These are phyloP conservation scores for Populus hybrid DNA, from an alignment of 441 rosid genomes.

Conservation along the genomic window DNA sequence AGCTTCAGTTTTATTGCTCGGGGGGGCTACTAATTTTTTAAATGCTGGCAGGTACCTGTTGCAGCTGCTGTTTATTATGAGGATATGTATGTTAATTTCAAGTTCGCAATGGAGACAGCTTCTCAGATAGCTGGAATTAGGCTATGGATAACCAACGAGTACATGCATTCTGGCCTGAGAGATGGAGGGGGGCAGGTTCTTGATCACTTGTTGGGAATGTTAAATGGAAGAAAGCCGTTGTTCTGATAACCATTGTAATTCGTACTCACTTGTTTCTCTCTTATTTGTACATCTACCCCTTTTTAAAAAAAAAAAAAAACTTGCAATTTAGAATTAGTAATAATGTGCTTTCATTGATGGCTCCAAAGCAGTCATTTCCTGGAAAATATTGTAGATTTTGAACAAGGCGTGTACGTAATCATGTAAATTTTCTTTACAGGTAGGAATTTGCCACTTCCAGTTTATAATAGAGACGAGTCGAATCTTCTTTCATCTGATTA, in stretches of 20 bases:
- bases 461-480: too few relatives aligned
- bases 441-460: too few relatives aligned
- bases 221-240: conserved; percentile 76
- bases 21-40: not conserved
- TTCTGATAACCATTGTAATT: conserved; percentile 34
- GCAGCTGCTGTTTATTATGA: conserved; percentile 86
- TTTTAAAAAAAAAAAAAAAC: not conserved
- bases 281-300: not conserved
- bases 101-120: conserved; percentile 76
- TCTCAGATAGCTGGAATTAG: conserved; percentile 65
- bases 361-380: not conserved
- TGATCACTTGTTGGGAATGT: conserved; percentile 76
- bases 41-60: conserved; percentile 60
- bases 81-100: conserved; percentile 85
- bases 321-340: not conserved
- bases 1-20: not conserved
- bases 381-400: too few relatives aligned
- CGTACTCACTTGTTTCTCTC: not conserved
- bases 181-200: conserved; percentile 71
- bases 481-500: too few relatives aligned
- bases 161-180: conserved; percentile 89
- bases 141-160: conserved; percentile 85
- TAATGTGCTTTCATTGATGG: not conserved
- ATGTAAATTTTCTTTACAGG: too few relatives aligned
- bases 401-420: too few relatives aligned